Conservation (phyloP, 2,329 filamentous ascomycete species). For the Colletotrichum limetticola region DNA sequence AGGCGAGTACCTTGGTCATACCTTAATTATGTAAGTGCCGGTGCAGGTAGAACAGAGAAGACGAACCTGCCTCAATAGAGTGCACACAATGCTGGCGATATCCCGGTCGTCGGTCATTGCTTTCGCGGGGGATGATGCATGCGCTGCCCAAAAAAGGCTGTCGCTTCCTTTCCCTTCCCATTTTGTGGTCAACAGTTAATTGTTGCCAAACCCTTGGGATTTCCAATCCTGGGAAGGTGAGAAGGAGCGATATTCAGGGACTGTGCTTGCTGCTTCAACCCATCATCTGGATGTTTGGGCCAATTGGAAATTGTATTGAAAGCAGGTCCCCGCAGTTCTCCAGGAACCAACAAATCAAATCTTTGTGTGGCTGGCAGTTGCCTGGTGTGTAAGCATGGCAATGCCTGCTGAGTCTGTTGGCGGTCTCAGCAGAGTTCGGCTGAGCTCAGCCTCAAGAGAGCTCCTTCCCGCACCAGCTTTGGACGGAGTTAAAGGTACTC, state of each 20-base stretch:
- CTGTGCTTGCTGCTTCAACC: not conserved
- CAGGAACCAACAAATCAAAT: not conserved
- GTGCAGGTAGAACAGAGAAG: not conserved
- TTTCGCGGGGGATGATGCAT: not conserved
- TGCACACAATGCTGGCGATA: not conserved
- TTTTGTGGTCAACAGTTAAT: not conserved
- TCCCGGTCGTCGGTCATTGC: not conserved
- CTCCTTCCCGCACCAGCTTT: not conserved
- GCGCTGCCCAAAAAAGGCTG: not conserved
- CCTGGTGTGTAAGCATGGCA: not conserved
- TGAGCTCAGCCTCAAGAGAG: conserved; percentile 13
- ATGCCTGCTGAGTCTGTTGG: conserved; percentile 2
- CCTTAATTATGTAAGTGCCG: no score
- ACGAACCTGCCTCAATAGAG: not conserved
- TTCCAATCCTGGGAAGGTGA: not conserved
- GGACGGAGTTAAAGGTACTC: not conserved
- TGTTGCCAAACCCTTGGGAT: not conserved
- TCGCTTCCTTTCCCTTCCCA: not conserved
- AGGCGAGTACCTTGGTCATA: not conserved
- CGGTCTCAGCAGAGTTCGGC: not conserved
- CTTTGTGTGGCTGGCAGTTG: conserved; percentile 6
- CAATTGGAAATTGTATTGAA: not conserved
- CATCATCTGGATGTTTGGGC: not conserved
- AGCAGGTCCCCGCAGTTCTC: conserved; percentile 13
- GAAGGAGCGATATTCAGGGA: conserved; percentile 1